Evolutionary conservation across 768 basidiomycete genomes (phyloP), one percentile per base, ranked within the genome.

Genomic region (Mycena chlorophos): DNA sequence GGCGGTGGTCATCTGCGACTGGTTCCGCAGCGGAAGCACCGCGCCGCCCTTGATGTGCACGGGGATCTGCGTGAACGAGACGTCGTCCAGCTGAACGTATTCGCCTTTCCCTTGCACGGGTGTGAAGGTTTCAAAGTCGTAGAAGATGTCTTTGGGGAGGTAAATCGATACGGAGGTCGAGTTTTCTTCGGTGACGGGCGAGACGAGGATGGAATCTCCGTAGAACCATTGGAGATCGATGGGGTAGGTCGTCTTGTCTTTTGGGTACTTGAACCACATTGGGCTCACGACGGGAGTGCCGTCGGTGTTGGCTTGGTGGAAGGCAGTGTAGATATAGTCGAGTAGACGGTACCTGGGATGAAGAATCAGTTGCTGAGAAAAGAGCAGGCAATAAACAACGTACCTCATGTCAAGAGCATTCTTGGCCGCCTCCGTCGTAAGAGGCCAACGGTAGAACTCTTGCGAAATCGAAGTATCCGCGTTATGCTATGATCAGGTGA

Each of bases 191-290:
- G 84, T 84, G 23, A 88, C 86, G 13, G 87, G 87, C 0, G 85
- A 85, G 5, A 88, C 84, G 45, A 88, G 81, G 65, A 89, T 73
- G 10, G 82, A 82, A 61, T 80, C 74, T 12, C 86, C 87, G 62
- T 76, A 88, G 75, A 88, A 79, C 77, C 85, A 88, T 62, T 89
- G 87, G 31, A 81, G 75, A 58, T 87, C 86, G 65, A 87, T 81
- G 4, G 71, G 64, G 67, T 75, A 88, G 0, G 86, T 87, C 30
- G 75, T 71, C 1, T 70, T 14, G 66, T 89, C 87, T 52, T 80
- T 76, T 5, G 87, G 86, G 62, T 87, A 89, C 57, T 80, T 79
- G 78, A 79, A 87, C 77, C 78, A 88, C 29, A 87, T 66, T 14
- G 87, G 84, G 52, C 81, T 73, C n/a, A 87, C 71, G 25, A 87